A percentile compares a stretch with the other conserved stretches of the same genome.
Evolutionary conservation across 306 rosid species (phyloP).

Genomic region (Gillenia trifoliata): DNA sequence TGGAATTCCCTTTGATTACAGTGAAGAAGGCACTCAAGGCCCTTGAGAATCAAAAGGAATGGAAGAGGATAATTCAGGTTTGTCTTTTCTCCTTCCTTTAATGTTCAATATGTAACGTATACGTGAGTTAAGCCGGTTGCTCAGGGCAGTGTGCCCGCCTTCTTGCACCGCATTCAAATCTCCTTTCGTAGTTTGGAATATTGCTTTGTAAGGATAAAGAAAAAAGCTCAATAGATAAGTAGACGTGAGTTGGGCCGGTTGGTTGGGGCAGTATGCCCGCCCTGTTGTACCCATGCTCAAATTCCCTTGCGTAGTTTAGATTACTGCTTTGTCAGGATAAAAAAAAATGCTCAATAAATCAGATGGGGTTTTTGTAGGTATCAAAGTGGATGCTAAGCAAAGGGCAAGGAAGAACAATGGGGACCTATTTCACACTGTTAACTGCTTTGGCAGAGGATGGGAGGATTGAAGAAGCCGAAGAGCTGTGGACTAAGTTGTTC

Average conservation of each 20-base stretch:
- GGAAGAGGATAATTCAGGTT: conserved; percentile 95
- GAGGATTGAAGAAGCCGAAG: conserved; percentile 88
- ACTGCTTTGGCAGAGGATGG: conserved; percentile 90
- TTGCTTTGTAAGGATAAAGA: no score
- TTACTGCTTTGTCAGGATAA: no score
- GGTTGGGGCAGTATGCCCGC: no score
- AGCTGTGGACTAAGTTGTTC: conserved; percentile 84
- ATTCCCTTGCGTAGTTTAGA: no score
- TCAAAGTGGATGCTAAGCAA: conserved; percentile 96
- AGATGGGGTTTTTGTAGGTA: conserved; percentile 41
- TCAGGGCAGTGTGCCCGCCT: background rate
- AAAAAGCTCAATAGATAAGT: no score
- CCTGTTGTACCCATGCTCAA: no score
- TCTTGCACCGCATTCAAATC: no score
- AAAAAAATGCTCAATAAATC: background rate
- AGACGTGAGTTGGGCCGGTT: no score
- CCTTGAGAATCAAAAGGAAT: conserved; percentile 70
- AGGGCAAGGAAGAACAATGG: conserved; percentile 99
- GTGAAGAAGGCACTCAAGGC: conserved; percentile 83
- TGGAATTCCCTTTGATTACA: conserved; percentile 82
- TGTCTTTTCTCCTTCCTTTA: background rate
- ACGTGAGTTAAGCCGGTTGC: background rate
- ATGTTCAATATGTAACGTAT: background rate
- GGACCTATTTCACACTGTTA: conserved; percentile 73
- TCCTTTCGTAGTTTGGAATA: no score